Evolutionary conservation across 345 rosid species (phyloP).

Genomic region (Clausena lansium): DNA sequence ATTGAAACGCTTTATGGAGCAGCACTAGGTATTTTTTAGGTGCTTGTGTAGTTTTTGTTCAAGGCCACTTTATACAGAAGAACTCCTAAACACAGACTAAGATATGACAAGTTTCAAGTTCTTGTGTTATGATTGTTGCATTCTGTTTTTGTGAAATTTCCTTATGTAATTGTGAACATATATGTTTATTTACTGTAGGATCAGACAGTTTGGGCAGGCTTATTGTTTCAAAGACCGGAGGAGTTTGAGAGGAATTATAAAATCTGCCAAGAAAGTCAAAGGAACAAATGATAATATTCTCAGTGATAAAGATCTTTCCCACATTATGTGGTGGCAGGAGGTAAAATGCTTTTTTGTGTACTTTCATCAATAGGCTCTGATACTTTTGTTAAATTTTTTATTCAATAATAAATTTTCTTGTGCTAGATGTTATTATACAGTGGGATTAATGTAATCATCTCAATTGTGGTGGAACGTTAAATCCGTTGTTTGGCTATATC

Average conservation of each 20-base stretch:
- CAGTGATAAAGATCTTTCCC: slow-evolving; percentile 66
- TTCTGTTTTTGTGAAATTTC: slow-evolving; percentile 1
- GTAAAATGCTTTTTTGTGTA: slow-evolving; percentile 31
- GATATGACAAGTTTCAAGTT: neutral
- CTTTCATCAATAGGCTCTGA: neutral
- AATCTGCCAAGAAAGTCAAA: slow-evolving; percentile 52
- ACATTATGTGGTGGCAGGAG: slow-evolving; percentile 90
- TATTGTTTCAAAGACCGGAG: slow-evolving; percentile 53
- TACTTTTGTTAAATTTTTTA: neutral
- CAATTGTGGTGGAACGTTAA: neutral
- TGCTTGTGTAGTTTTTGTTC: neutral
- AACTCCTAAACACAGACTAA: neutral
- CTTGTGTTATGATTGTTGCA: neutral
- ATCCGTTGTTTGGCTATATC: neutral
- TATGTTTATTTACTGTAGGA: slow-evolving; percentile 25
- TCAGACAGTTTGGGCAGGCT: slow-evolving; percentile 32
- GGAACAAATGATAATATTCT: slow-evolving; percentile 33
- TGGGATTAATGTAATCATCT: neutral
- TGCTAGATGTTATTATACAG: neutral
- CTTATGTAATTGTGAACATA: neutral
- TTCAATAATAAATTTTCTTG: neutral
- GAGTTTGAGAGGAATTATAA: slow-evolving; percentile 37
- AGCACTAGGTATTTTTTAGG: neutral
- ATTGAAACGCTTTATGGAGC: neutral
- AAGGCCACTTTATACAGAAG: neutral